Base-by-base conservation (phyloP, 805 yeast genomes). In the Cyberlindnera xishuangbannaensis region DNA sequence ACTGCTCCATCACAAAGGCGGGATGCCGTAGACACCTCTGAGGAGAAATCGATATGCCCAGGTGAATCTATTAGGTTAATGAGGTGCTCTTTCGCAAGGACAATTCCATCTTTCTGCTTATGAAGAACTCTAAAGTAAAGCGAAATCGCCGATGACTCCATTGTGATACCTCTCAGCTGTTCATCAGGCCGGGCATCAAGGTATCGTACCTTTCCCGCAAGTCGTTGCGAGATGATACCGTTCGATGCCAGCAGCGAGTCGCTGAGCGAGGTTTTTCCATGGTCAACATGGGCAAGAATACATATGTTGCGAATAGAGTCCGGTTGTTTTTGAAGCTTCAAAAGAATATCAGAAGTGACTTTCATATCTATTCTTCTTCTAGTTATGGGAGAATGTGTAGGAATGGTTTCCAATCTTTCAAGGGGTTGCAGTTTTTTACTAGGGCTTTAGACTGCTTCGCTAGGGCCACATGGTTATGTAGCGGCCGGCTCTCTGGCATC, bases 21-120 rank as follows among this genome's bases (percentile, higher is more conserved):
- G 2, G 97, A 87, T 1, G 97, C 95, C 0, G 96, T 84, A 18
- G 95, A 84, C 0, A 92, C 99, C 54, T 92, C 99, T 10, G 94
- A 82, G 1, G 95, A 82, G 56, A 92, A 92, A 60, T 92, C 99
- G 39, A 92, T 86, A 51, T 92, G 99, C n/a, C 99, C 99, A 0
- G 99, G 99, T 0, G 97, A 90, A 59, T 92, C 99, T 37, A 92
- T 90, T 48, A 92, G 69, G 53, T 92, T 92, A 52, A 92, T 81
- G 35, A 92, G 62, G 58, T 84, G 83, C 51, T 92, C 96, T 26
- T 74, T 75, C 25, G 80, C 71, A n/a, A 61, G 37, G 9, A 64
- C 62, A 3, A 48, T 51, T 6, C 62, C 68, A 25, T 56, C 58
- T 28, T 58, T 62, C 18, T 57, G 59, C 35, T 61, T 62, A 40